A percentile compares a stretch with the other conserved stretches of the same genome.
Conservation (phyloP, 1,284 basidiomycete species). For the Malassezia brasiliensis region DNA sequence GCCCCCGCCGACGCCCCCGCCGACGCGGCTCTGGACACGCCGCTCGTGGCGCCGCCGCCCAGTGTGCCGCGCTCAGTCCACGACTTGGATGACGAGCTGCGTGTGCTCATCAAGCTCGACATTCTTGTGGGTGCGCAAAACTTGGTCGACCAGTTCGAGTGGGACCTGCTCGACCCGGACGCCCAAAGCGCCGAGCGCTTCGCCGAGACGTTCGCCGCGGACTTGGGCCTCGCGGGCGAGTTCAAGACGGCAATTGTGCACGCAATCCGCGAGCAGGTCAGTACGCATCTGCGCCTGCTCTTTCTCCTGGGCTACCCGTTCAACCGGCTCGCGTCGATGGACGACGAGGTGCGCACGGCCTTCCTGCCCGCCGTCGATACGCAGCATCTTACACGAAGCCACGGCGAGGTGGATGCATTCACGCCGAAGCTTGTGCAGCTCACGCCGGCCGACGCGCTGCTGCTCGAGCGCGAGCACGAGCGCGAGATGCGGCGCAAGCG, state of each 20-base stretch:
- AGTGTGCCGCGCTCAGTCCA: too few relatives aligned
- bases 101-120: constrained; percentile 88
- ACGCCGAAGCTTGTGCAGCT: constrained; percentile 83
- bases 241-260: constrained; percentile 83
- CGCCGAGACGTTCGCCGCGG: constrained; percentile 73
- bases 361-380: constrained; percentile 65
- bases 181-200: constrained; percentile 81
- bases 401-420: constrained; percentile 57
- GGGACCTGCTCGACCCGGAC: constrained; percentile 72
- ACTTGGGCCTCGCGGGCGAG: constrained; percentile 82
- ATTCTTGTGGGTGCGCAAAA: constrained; percentile 89
- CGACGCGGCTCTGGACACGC: too few relatives aligned
- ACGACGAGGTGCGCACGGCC: constrained; percentile 81
- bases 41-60: too few relatives aligned
- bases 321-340: constrained; percentile 67
- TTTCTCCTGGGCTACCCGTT: constrained; percentile 80
- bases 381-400: constrained; percentile 54
- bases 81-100: constrained; percentile 56
- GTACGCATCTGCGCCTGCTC: constrained; percentile 80
- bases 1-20: neutral
- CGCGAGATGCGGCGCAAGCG: constrained; percentile 76
- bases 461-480: constrained; percentile 85
- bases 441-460: constrained; percentile 70
- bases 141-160: constrained; percentile 93
- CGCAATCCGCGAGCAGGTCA: constrained; percentile 88